Evolutionary conservation across 192 early-diverging fungal species (phyloP).

Genomic region (Coemansia sp.): DNA sequence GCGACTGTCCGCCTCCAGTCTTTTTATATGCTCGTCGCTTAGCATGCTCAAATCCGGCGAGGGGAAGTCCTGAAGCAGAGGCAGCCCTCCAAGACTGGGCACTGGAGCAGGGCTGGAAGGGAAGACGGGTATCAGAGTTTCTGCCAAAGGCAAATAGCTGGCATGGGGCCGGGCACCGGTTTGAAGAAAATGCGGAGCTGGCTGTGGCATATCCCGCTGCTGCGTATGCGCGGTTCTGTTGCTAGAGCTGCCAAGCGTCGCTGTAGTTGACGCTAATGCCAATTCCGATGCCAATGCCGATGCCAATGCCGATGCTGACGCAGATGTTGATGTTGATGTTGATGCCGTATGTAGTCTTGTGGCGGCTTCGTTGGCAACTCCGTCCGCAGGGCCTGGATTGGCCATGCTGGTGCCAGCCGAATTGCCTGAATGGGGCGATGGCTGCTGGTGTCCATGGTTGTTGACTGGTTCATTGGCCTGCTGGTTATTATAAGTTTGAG

Average conservation of each 20-base stretch:
- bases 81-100: constrained; percentile 18
- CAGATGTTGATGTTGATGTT: no score
- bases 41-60: constrained; percentile 50
- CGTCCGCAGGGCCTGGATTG: background rate
- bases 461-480: no score
- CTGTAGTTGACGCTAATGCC: no score
- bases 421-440: background rate
- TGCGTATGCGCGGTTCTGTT: background rate
- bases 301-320: no score
- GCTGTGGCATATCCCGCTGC: background rate
- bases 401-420: background rate
- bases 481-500: background rate
- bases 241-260: no score
- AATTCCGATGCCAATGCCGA: no score
- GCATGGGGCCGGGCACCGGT: background rate
- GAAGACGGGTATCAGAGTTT: constrained; percentile 34
- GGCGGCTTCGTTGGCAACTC: background rate
- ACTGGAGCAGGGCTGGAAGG: background rate
- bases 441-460: background rate
- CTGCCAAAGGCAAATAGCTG: background rate
- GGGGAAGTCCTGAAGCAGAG: constrained; percentile 37
- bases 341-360: background rate
- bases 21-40: constrained; percentile 58
- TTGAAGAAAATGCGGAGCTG: background rate
- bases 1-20: constrained; percentile 57